Percentiles rank a stretch among this genome's conserved stretches.
Evolutionary conservation across 306 rosid species (phyloP).

Genomic region (Cicer judaicum): DNA sequence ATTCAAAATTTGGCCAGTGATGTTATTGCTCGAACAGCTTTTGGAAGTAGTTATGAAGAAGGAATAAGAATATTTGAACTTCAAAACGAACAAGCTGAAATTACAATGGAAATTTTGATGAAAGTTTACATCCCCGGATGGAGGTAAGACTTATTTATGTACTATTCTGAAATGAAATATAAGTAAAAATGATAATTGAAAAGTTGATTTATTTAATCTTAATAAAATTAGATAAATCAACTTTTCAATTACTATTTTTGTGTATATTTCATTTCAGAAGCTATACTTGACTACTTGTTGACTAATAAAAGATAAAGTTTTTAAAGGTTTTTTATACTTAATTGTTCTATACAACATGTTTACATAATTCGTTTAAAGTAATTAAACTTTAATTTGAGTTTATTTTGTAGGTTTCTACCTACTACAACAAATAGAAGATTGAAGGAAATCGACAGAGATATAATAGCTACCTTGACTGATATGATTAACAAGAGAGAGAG

Average conservation of each 20-base stretch:
- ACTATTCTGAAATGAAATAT: neutral
- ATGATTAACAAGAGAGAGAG: slow-evolving; percentile 48
- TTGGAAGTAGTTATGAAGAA: slow-evolving; percentile 57
- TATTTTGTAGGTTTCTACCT: slow-evolving; percentile 50
- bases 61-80: slow-evolving; percentile 53
- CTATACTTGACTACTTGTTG: neutral
- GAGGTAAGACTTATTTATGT: slow-evolving; percentile 44
- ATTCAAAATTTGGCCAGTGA: slow-evolving; percentile 46
- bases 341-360: too few relatives aligned
- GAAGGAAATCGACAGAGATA: slow-evolving; percentile 21
- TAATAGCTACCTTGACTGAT: slow-evolving; percentile 24
- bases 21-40: slow-evolving; percentile 51
- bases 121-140: slow-evolving; percentile 51
- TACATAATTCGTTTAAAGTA: neutral
- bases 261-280: too few relatives aligned
- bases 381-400: neutral
- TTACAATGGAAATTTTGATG: neutral
- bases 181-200: too few relatives aligned
- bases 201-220: too few relatives aligned
- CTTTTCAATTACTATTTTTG: too few relatives aligned
- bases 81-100: slow-evolving; percentile 40
- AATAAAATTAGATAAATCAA: too few relatives aligned
- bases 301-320: neutral
- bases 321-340: too few relatives aligned
- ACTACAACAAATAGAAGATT: slow-evolving; percentile 41